Evolutionary conservation across 2,329 filamentous ascomycete genomes (phyloP).

Genomic region (Calonectria ilicicola): DNA sequence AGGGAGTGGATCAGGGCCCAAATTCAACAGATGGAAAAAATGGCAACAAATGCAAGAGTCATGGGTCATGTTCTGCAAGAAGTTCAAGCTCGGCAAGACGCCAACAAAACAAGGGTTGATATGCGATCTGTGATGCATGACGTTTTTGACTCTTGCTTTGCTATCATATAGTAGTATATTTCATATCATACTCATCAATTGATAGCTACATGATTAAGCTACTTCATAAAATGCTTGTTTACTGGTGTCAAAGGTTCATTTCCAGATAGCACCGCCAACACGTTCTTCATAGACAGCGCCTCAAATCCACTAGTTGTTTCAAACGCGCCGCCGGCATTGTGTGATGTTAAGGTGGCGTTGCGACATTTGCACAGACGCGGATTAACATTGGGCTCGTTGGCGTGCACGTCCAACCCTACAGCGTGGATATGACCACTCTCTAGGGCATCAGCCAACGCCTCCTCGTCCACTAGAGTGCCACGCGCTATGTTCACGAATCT

Average conservation of each 20-base stretch:
- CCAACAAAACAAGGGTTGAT: background rate
- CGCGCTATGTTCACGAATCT: conserved; percentile 67
- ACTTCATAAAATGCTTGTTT: conserved; percentile 54
- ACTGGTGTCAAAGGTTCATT: conserved; percentile 47
- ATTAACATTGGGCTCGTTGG: conserved; percentile 25
- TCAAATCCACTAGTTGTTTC: conserved; percentile 67
- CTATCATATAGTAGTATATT: background rate
- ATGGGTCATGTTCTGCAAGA: background rate
- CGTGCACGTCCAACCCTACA: conserved; percentile 44
- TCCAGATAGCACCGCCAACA: conserved; percentile 59
- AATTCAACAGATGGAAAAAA: background rate
- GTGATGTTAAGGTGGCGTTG: conserved; percentile 60
- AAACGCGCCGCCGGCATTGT: conserved; percentile 67
- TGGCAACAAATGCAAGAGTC: background rate
- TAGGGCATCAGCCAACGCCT: conserved; percentile 30
- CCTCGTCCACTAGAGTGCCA: conserved; percentile 26
- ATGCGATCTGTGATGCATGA: background rate
- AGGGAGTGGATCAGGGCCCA: background rate
- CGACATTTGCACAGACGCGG: conserved; percentile 44
- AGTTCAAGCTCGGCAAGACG: background rate
- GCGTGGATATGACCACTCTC: conserved; percentile 27
- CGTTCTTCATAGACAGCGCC: conserved; percentile 65
- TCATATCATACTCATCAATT: background rate
- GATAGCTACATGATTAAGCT: background rate
- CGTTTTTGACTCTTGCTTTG: background rate